These are phyloP conservation scores for Fraxinus floribunda DNA, from an alignment of 305 asterid species.

Conservation along the genomic window DNA sequence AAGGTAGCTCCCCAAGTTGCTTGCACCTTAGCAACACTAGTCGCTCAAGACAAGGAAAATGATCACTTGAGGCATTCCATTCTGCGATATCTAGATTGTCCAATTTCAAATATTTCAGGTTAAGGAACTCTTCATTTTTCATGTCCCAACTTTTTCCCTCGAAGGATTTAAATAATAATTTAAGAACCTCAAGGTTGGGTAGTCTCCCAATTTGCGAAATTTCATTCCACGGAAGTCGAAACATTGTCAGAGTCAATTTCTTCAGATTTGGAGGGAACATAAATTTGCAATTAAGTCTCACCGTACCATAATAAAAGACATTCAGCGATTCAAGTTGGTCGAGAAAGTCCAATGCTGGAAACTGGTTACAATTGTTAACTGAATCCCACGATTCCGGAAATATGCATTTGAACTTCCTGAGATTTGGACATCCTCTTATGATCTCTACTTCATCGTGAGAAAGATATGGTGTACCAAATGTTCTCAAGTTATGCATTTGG, in stretches of 20 bases:
- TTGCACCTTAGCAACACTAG: constrained; percentile 1
- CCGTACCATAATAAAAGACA: neutral
- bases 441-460: neutral
- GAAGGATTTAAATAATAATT: neutral
- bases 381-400: neutral
- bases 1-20: constrained; percentile 11
- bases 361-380: neutral
- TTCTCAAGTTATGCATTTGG: no score
- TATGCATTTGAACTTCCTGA: constrained; percentile 11
- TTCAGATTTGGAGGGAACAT: constrained; percentile 19
- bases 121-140: constrained; percentile 6
- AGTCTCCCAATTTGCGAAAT: constrained; percentile 7
- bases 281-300: constrained; percentile 6
- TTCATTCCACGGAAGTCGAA: constrained; percentile 16
- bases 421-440: constrained; percentile 10
- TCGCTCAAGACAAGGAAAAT: constrained; percentile 8
- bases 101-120: constrained; percentile 10
- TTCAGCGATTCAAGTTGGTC: constrained; percentile 22
- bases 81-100: neutral
- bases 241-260: constrained; percentile 16
- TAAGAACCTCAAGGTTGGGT: constrained; percentile 20
- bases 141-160: constrained; percentile 6
- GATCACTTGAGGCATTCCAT: constrained; percentile 9
- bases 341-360: constrained; percentile 5
- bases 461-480: neutral